Percentiles rank a stretch among this genome's conserved stretches.
Evolutionary conservation across 164 flowering plant species (phyloP).

Genomic region (Echeveria elegans): DNA sequence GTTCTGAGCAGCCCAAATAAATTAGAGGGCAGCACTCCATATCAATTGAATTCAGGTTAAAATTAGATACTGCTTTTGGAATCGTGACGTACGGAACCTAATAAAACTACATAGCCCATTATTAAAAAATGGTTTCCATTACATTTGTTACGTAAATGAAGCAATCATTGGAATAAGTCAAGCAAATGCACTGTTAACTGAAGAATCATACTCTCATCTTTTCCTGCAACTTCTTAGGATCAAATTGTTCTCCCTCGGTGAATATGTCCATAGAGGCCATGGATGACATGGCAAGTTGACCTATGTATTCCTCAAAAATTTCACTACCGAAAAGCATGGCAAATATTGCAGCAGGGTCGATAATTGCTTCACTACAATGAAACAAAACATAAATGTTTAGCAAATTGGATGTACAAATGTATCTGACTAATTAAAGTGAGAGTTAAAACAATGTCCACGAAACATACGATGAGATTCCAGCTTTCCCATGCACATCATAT

Average conservation of each 20-base stretch:
- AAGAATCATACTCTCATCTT: constrained; percentile 68
- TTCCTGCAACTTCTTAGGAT: constrained; percentile 82
- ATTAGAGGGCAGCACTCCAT: neutral
- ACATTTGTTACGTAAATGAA: neutral
- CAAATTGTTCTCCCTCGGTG: constrained; percentile 77
- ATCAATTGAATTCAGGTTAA: neutral
- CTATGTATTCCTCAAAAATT: constrained; percentile 97
- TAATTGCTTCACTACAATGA: constrained; percentile 71
- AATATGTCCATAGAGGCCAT: constrained; percentile 95
- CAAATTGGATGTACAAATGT: neutral
- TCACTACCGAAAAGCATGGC: constrained; percentile 99
- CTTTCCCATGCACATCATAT: constrained; percentile 83
- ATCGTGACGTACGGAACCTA: neutral
- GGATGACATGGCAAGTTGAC: constrained; percentile 99
- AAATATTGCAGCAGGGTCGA: constrained; percentile 97
- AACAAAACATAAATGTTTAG: neutral
- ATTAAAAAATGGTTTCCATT: neutral
- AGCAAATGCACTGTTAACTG: neutral
- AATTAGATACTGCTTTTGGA: neutral
- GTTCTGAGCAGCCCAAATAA: neutral
- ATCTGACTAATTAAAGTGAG: neutral
- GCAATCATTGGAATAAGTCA: neutral
- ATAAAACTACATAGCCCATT: neutral
- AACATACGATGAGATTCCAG: constrained; percentile 87
- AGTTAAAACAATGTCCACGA: constrained; percentile 5